These are phyloP conservation scores for Nakazawaea sp. DNA, from an alignment of 805 yeast genomes.

Conservation along the genomic window DNA sequence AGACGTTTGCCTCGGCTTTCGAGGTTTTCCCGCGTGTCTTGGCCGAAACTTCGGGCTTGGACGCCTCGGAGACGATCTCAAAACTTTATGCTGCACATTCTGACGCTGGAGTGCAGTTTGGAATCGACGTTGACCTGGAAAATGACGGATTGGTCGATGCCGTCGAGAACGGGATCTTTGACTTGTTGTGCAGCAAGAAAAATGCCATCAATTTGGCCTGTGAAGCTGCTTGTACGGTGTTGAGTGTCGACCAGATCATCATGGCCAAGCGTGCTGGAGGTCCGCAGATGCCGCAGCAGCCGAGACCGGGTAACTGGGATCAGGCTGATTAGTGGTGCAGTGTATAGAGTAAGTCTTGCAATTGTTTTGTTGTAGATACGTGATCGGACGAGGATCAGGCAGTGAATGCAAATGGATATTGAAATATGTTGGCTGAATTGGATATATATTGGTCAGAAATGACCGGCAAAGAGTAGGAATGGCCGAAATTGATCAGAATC, in stretches of 20 bases:
- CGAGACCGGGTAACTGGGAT: slow-evolving; percentile 93
- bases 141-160: slow-evolving; percentile 67
- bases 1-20: slow-evolving; percentile 89
- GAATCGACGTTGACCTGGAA: slow-evolving; percentile 79
- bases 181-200: slow-evolving; percentile 70
- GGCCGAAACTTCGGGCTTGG: slow-evolving; percentile 92
- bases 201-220: slow-evolving; percentile 92
- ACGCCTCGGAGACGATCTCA: slow-evolving; percentile 84
- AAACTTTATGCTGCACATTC: slow-evolving; percentile 85
- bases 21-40: slow-evolving; percentile 90
- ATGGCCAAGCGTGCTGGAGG: slow-evolving; percentile 99
- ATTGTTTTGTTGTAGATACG: too few relatives aligned
- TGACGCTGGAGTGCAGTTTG: slow-evolving; percentile 33
- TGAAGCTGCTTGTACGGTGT: slow-evolving; percentile 86
- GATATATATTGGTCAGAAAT: too few relatives aligned
- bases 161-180: slow-evolving; percentile 62
- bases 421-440: too few relatives aligned
- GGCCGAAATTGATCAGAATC: too few relatives aligned
- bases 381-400: too few relatives aligned
- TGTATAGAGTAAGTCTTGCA: neutral
- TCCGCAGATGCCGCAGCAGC: slow-evolving; percentile 73
- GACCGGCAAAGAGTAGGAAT: too few relatives aligned
- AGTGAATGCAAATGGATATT: too few relatives aligned
- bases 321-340: slow-evolving; percentile 58
- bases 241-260: slow-evolving; percentile 93